Evolutionary conservation across 176 grass and related monocot species (phyloP), one percentile per base, ranked within the genome.

Genomic region (Cenchrus purpureus): DNA sequence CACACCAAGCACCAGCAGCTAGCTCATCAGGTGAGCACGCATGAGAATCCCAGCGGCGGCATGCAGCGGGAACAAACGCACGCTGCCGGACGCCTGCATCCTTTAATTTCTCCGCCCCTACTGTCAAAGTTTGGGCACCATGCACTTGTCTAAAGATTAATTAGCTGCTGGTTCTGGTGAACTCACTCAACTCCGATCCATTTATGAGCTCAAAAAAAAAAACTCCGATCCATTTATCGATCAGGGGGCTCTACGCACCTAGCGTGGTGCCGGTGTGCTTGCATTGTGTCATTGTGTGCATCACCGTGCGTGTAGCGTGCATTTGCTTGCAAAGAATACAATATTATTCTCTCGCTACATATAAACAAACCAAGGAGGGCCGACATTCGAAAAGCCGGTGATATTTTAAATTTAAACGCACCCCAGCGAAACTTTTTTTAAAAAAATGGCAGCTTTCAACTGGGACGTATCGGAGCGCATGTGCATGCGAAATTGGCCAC

Each of bases 321-420:
- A 51, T 58, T 37, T 46, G 22, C 48, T 54, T 54, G 4, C 55
- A 57, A 25, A n/a, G 22, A 58, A 74, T 14, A 48, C 69, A 7
- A 2, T 25, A 25, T 25, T 25, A 25, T 25, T 44, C 34, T 4
- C 37, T 40, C 12, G 3, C 4, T 14, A 52, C 3, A 1, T 37
- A 43, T 80, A 75, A 58, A 75, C 0, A 89, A 84, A 44, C 6
- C 11, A 20, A 8, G 11, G 60, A 57, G 83, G 42, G 75, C 74
- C 68, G 68, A 90, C 84, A 90, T 87, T 71, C 89, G 68, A 74
- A 90, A 79, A 83, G 68, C 59, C 31, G 28, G 28, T 45, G 2
- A 20, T 45, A 51, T 74, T 88, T 88, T 82, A 64, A 58, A 4
- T 40, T 40, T 4, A 40, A 4, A 2, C 37, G 3, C 37, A 37